Evolutionary conservation across 345 rosid genomes (phyloP), one percentile per base, ranked within the genome.

Genomic region (Eutrema yunnanense): DNA sequence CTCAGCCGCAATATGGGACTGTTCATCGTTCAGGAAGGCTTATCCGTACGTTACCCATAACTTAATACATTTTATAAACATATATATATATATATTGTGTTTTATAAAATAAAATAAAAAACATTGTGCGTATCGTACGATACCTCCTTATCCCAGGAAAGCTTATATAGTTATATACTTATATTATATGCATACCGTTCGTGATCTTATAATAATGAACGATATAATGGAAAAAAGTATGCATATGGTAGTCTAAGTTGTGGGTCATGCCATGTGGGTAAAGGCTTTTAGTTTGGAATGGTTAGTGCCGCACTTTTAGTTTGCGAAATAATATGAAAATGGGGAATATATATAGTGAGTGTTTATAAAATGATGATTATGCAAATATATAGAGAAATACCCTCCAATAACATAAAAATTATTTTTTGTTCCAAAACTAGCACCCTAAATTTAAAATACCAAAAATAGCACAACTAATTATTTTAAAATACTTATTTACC

Each of bases 231-330:
- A 16, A 59, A 14, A 13, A 26, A 53, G 56, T 27, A 53, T 72
- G 60, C 44, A 12, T 71, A 49, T 72, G 57, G 64, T 44, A 9
- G 49, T 55, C 30, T 34, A 73, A 73, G 62, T 67, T 67, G 78
- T 74, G 73, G 62, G 22, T 67, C 72, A 73, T 73, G 72, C 77
- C 65, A 65, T 65, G 32, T 47, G 42, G 30, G 38, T 40, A 10
- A 34, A 73, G 70, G 38, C 13, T 16, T 22, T 53, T 72, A 22
- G 62, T 32, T 11, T 52, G 36, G 62, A 42, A 72, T 62, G 62
- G 62, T 62, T 42, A 43, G 2, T 72, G 70, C 56, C 53, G 13
- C 42, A 36, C 22, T 16, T 61, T 51, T 41, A 8, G 46, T 26
- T 37, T 34, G 13, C 12, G 19, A 38, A 72, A 62, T 50, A 5